Evolutionary conservation across 2,329 filamentous ascomycete species (phyloP).

Genomic region (Colletotrichum eleusines): DNA sequence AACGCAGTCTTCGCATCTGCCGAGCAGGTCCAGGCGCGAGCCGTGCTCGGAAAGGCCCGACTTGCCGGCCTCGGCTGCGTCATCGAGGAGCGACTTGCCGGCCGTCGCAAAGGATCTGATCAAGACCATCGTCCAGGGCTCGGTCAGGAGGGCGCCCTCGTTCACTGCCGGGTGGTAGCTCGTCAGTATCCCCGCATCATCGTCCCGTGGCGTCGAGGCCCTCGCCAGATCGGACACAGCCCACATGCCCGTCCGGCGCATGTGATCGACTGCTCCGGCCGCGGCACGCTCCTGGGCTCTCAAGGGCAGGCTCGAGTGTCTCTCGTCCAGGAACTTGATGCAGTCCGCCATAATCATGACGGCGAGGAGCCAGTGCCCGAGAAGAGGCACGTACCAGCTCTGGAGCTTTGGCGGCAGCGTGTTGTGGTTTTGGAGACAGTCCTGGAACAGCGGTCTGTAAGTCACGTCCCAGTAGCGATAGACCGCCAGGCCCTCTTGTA

Average conservation of each 20-base stretch:
- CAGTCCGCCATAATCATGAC: constrained; percentile 66
- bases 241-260: constrained; percentile 58
- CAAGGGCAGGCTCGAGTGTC: constrained; percentile 46
- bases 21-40: not conserved
- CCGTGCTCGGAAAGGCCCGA: too few species aligned
- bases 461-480: constrained; percentile 67
- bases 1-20: constrained; percentile 61
- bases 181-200: constrained; percentile 42
- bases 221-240: constrained; percentile 63
- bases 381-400: constrained; percentile 70
- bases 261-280: constrained; percentile 52
- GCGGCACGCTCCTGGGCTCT: constrained; percentile 46
- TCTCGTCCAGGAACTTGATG: constrained; percentile 62
- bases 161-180: constrained; percentile 67
- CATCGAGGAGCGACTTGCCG: constrained; percentile 53
- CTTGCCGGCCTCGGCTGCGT: constrained; percentile 21
- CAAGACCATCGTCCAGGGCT: constrained; percentile 70
- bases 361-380: constrained; percentile 69
- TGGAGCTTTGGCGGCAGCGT: constrained; percentile 65
- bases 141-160: constrained; percentile 67
- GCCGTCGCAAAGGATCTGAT: constrained; percentile 66
- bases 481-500: constrained; percentile 61
- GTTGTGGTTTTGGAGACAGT: constrained; percentile 63
- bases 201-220: constrained; percentile 53
- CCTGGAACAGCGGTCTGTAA: constrained; percentile 64